Base-by-base conservation (phyloP, 2,329 filamentous ascomycete species). In the Aspergillaceae sp. region DNA sequence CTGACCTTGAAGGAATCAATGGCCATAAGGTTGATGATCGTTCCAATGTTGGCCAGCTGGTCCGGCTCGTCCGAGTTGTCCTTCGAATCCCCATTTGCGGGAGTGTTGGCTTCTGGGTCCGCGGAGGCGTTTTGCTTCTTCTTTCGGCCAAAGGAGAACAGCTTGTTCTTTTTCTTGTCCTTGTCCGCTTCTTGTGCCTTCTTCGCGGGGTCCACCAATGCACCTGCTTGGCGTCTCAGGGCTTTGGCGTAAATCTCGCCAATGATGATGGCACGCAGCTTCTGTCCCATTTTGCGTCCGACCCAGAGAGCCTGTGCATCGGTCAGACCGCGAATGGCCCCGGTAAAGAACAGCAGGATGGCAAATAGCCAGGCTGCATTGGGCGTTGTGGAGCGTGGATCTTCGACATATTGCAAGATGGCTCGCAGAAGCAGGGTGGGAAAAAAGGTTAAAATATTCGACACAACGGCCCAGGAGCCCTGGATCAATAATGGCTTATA, bases 11-110 rank as follows among this genome's bases (percentile, higher is more conserved):
- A 97, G 41, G 91, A 96, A 72, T 98, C 94, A 36, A 98, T 94
- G 7, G 92, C 94, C 92, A 98, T 98, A 54, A 98, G 75, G 66
- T 97, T 98, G 73, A 98, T 98, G 60, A 98, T 96, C n/a, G 92
- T 94, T 51, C 94, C 92, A 43, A 94, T 77, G 50, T 92, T 96
- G 35, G 89, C 91, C 69, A 94, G 88, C 48, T 84, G 78, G 51
- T 88, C 83, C 11, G 50, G 47, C n/a, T 61, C 59, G 32, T 57
- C 58, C 11, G 19, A 19, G 19, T 19, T 19, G 19, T 52, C 47
- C 36, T 66, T 57, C 45, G 57, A 27, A 29, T 58, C 54, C 29
- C 60, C 56, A 28, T 55, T 52, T 42, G 48, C 53, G 3, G 43
- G 41, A 4, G 42, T 29, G 11, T 56, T 52, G 4, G 48, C 47